Percentiles rank a stretch among this genome's conserved stretches.
Conservation (phyloP, 495 filamentous ascomycete genomes). For the Daldinia vernicosa region DNA sequence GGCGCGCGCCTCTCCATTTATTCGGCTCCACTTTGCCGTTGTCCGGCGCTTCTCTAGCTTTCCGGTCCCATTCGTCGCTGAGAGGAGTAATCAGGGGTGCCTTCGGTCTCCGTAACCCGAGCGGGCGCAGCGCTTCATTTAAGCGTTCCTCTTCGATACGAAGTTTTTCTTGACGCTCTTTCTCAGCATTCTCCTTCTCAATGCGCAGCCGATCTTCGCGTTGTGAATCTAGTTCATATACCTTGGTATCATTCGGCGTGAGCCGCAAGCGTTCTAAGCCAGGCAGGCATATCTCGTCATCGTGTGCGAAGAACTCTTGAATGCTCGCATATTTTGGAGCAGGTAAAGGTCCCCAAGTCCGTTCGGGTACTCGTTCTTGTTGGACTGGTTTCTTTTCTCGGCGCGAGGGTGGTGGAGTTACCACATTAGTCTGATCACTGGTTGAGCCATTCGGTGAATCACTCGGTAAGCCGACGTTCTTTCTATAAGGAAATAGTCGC, state of each 20-base stretch:
- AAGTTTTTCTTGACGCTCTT: constrained; percentile 25
- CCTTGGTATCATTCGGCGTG: constrained; percentile 29
- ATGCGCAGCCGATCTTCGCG: constrained; percentile 39
- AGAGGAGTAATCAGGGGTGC: constrained; percentile 44
- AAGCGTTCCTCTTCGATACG: constrained; percentile 30
- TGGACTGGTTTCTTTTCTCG: constrained; percentile 13
- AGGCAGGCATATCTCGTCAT: constrained; percentile 38
- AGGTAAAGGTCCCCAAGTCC: constrained; percentile 12
- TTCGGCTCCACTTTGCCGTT: constrained; percentile 53
- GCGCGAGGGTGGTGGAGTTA: constrained; percentile 24
- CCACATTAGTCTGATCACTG: background rate
- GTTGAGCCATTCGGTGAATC: background rate
- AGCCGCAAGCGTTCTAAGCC: constrained; percentile 31
- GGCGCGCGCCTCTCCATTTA: constrained; percentile 33
- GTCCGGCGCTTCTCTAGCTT: constrained; percentile 20
- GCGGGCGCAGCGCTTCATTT: constrained; percentile 24
- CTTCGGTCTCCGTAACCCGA: constrained; percentile 40
- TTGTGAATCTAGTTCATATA: constrained; percentile 32
- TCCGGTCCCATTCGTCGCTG: constrained; percentile 45
- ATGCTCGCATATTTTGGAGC: constrained; percentile 31
- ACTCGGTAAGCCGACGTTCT: background rate
- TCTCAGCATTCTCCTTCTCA: constrained; percentile 31
- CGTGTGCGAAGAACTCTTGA: constrained; percentile 41
- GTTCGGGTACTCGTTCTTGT: background rate
- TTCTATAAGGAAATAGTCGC: constrained; percentile 18